Percentiles rank a stretch among this genome's conserved stretches.
phyloP scores from a whole-genome alignment of 169 alveolate genomes.

The Blepharisma undulans region DNA sequence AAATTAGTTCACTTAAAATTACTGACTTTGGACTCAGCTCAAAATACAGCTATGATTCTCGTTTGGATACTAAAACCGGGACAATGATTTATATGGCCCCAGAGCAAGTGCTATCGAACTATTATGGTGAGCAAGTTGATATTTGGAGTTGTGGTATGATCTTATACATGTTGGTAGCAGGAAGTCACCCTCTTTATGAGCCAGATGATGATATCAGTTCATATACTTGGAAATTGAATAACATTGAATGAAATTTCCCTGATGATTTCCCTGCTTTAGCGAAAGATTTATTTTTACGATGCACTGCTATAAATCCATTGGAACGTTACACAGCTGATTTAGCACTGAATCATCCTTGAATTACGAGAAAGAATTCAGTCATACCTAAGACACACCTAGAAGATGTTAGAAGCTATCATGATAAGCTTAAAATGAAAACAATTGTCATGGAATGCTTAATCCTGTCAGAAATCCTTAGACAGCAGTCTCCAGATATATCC shows the following conservation, averaged over 20 bases:
- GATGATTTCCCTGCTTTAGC: slow-evolving; percentile 47
- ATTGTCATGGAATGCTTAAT: neutral
- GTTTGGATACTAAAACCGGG: slow-evolving; percentile 55
- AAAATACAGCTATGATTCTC: slow-evolving; percentile 43
- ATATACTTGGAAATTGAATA: neutral
- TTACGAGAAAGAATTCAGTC: slow-evolving; percentile 54
- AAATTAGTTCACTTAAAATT: slow-evolving; percentile 51
- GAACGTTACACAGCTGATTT: slow-evolving; percentile 60
- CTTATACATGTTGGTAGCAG: neutral
- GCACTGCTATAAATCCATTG: slow-evolving; percentile 56
- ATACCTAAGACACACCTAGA: slow-evolving; percentile 58
- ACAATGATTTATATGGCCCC: slow-evolving; percentile 82
- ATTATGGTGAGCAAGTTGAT: neutral
- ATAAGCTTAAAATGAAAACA: slow-evolving; percentile 8
- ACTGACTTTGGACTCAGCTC: slow-evolving; percentile 76
- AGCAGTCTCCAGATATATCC: neutral
- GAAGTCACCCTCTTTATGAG: slow-evolving; percentile 51
- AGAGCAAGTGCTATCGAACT: slow-evolving; percentile 42
- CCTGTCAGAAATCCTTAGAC: neutral
- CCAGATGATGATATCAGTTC: slow-evolving; percentile 20
- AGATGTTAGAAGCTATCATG: neutral
- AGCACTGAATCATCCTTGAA: slow-evolving; percentile 80
- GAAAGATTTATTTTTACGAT: slow-evolving; percentile 59
- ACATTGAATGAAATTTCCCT: slow-evolving; percentile 31
- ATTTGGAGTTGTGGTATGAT: slow-evolving; percentile 40